Conservation (phyloP, 768 basidiomycete genomes). For the Pilatotrama ljubarskyi region DNA sequence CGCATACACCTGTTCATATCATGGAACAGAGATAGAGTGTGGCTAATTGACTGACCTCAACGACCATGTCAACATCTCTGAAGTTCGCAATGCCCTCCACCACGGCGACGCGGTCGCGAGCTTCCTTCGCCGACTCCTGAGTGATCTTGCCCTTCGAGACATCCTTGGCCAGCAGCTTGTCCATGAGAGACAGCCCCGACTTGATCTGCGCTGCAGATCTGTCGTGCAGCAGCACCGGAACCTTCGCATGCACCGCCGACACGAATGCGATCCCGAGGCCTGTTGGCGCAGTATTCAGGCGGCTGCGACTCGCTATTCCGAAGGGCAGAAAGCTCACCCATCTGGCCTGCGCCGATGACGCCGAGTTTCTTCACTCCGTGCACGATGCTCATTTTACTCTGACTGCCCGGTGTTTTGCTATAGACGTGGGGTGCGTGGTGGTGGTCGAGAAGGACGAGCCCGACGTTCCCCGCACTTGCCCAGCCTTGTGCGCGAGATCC, state of each 20-base stretch:
- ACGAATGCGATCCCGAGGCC: conserved; percentile 93
- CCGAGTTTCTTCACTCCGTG: conserved; percentile 78
- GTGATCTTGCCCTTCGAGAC: conserved; percentile 79
- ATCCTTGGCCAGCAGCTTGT: conserved; percentile 87
- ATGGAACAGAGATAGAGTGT: background rate
- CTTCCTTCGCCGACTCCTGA: conserved; percentile 69
- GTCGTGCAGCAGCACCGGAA: conserved; percentile 87
- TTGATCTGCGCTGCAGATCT: conserved; percentile 69
- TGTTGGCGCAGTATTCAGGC: conserved; percentile 8
- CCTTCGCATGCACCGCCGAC: conserved; percentile 79
- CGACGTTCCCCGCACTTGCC: background rate
- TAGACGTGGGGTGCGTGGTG: background rate
- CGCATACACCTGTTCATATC: background rate
- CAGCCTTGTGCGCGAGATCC: background rate
- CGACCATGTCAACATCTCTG: conserved; percentile 85
- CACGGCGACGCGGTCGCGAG: conserved; percentile 61
- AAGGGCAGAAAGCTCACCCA: conserved; percentile 41
- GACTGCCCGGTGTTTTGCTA: no score
- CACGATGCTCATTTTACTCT: conserved; percentile 47
- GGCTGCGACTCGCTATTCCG: background rate
- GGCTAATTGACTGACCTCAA: conserved; percentile 74
- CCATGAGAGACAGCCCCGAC: conserved; percentile 71
- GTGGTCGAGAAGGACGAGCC: background rate
- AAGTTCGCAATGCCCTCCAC: conserved; percentile 58
- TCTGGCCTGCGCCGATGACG: conserved; percentile 82